Percentiles rank a stretch among this genome's conserved stretches.
Evolutionary conservation across 257 asterid genomes (phyloP).

Genomic region (Catharanthus roseus): DNA sequence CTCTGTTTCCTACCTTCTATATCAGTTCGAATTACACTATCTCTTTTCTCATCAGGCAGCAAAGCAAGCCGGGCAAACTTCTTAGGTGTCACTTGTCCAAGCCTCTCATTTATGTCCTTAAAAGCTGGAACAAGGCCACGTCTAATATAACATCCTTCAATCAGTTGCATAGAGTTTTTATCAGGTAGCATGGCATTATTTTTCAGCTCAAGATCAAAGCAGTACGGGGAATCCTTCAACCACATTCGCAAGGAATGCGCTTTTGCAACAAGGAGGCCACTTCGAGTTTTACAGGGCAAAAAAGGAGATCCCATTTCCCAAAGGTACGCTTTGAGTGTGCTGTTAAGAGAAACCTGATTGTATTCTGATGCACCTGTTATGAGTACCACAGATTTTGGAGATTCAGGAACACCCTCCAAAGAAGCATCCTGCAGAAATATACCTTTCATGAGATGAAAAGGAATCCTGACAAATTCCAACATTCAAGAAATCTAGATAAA

Average conservation of each 20-base stretch:
- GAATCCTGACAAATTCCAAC: not conserved
- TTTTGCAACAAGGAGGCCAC: conserved; percentile 73
- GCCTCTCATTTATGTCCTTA: conserved; percentile 69
- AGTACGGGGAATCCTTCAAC: conserved; percentile 91
- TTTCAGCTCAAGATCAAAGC: conserved; percentile 86
- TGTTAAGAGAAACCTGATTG: conserved; percentile 70
- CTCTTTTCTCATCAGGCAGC: conserved; percentile 71
- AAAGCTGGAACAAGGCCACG: conserved; percentile 90
- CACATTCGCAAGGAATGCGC: conserved; percentile 84
- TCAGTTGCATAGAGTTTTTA: conserved; percentile 75
- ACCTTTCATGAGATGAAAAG: conserved; percentile 11
- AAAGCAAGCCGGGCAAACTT: conserved; percentile 85
- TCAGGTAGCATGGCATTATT: conserved; percentile 55
- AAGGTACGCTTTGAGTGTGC: conserved; percentile 74
- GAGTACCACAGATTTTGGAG: conserved; percentile 85
- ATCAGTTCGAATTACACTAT: conserved; percentile 52
- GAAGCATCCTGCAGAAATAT: conserved; percentile 77
- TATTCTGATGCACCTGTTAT: conserved; percentile 82
- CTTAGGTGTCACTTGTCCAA: conserved; percentile 72
- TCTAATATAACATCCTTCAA: conserved; percentile 84
- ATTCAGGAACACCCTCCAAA: conserved; percentile 83
- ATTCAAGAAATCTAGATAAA: not conserved
- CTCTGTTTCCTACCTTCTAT: conserved; percentile 59
- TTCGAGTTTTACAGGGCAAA: conserved; percentile 74
- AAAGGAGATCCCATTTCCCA: conserved; percentile 99